Evolutionary conservation across 2,329 filamentous ascomycete species (phyloP).

Genomic region (Beauveria varroae): DNA sequence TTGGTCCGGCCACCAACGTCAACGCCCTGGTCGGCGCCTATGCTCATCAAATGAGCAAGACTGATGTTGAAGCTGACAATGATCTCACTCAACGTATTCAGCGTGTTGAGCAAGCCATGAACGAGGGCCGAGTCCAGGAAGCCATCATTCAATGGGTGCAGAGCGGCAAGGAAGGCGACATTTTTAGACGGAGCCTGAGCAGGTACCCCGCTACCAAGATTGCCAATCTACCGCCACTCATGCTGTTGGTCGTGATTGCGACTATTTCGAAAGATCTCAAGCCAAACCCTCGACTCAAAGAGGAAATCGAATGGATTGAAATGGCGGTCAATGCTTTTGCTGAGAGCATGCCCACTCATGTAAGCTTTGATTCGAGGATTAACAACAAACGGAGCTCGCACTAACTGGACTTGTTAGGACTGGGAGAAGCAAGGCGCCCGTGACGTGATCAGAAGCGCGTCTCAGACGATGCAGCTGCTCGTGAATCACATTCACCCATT

Average conservation of each 20-base stretch:
- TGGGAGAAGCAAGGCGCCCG: constrained; percentile 29
- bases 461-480: constrained; percentile 32
- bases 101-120: constrained; percentile 55
- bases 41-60: constrained; percentile 27
- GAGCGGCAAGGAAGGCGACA: constrained; percentile 52
- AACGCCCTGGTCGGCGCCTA: constrained; percentile 28
- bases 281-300: constrained; percentile 41
- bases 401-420: constrained; percentile 20
- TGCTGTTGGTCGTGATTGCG: constrained; percentile 57
- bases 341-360: constrained; percentile 39
- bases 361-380: constrained; percentile 30
- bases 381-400: not conserved
- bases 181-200: constrained; percentile 45
- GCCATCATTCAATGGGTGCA: constrained; percentile 63
- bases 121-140: constrained; percentile 52
- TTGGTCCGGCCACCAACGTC: constrained; percentile 24
- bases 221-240: constrained; percentile 49
- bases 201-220: constrained; percentile 35
- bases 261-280: constrained; percentile 54
- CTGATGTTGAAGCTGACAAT: constrained; percentile 29
- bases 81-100: constrained; percentile 51
- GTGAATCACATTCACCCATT: constrained; percentile 28
- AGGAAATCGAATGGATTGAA: constrained; percentile 55
- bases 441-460: constrained; percentile 31
- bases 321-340: constrained; percentile 49